phyloP scores from a whole-genome alignment of 768 basidiomycete species.

The Psilocybe cyanescens region DNA sequence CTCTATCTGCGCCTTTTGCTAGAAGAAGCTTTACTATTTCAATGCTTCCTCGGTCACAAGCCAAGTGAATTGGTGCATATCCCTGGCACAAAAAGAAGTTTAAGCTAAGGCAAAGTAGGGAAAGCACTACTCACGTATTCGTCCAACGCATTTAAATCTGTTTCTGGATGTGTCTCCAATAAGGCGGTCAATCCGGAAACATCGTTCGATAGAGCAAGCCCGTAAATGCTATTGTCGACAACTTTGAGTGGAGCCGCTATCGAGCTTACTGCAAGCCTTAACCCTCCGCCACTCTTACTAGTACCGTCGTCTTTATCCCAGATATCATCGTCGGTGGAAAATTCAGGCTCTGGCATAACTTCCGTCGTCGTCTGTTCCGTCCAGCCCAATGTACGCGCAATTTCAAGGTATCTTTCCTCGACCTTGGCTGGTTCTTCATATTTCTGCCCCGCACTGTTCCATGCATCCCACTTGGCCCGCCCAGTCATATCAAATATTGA shows the following conservation, averaged over 20 bases:
- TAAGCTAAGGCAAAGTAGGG: conserved; percentile 4
- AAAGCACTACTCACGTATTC: conserved; percentile 64
- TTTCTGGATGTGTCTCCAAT: conserved; percentile 42
- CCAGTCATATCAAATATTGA: conserved; percentile 80
- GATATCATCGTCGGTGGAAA: conserved; percentile 33
- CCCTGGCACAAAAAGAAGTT: conserved; percentile 51
- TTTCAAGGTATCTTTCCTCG: conserved; percentile 67
- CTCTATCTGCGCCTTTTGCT: conserved; percentile 62
- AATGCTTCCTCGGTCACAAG: conserved; percentile 78
- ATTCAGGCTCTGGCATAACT: conserved; percentile 8
- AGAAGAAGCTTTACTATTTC: conserved; percentile 63
- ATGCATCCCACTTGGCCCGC: conserved; percentile 89
- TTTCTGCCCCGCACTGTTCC: conserved; percentile 55
- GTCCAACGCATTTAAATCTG: conserved; percentile 64
- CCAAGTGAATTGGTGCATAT: conserved; percentile 86
- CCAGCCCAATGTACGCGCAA: conserved; percentile 78
- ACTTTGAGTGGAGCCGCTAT: conserved; percentile 43
- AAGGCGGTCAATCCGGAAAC: conserved; percentile 45
- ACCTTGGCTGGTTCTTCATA: conserved; percentile 51
- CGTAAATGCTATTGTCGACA: conserved; percentile 52
- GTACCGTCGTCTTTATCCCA: conserved; percentile 48
- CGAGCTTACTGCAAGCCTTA: conserved; percentile 69
- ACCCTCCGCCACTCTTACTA: conserved; percentile 41
- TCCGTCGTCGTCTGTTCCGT: conserved; percentile 29
- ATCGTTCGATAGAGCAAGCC: conserved; percentile 64